Conservation (phyloP, 495 filamentous ascomycete genomes). For the Neurospora sp. region DNA sequence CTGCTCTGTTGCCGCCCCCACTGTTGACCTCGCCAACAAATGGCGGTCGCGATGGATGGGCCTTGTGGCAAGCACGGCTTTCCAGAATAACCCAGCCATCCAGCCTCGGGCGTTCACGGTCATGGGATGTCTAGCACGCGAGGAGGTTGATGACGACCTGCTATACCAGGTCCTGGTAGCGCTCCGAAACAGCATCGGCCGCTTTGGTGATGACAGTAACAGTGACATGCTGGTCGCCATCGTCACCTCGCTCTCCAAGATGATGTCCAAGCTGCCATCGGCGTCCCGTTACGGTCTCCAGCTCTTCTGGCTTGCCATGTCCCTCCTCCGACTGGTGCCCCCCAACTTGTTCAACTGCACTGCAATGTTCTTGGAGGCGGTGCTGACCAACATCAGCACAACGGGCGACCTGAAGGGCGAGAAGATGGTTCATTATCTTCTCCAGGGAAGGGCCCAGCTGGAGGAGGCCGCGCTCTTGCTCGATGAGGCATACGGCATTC, state of each 20-base stretch:
- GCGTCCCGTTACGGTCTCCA: constrained; percentile 56
- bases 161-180: constrained; percentile 60
- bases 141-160: constrained; percentile 58
- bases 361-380: constrained; percentile 50
- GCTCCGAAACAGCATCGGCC: constrained; percentile 45
- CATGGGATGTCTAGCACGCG: constrained; percentile 57
- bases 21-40: constrained; percentile 52
- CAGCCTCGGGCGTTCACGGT: constrained; percentile 57
- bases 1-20: constrained; percentile 50
- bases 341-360: constrained; percentile 51
- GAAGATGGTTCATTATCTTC: constrained; percentile 44
- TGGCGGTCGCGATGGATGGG: constrained; percentile 67
- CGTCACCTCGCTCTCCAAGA: constrained; percentile 53
- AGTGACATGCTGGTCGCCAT: constrained; percentile 59
- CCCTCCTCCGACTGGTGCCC: constrained; percentile 51
- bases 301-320: constrained; percentile 58
- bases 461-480: constrained; percentile 48
- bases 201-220: constrained; percentile 49
- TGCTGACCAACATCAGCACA: constrained; percentile 47
- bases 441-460: constrained; percentile 44
- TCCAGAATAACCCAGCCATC: constrained; percentile 60
- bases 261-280: constrained; percentile 55
- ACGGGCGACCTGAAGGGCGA: constrained; percentile 46
- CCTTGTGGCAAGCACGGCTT: constrained; percentile 57
- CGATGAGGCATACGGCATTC: constrained; percentile 52